These are phyloP conservation scores for Spergularia bocconei DNA, from an alignment of 148 eudicot species.

Conservation along the genomic window DNA sequence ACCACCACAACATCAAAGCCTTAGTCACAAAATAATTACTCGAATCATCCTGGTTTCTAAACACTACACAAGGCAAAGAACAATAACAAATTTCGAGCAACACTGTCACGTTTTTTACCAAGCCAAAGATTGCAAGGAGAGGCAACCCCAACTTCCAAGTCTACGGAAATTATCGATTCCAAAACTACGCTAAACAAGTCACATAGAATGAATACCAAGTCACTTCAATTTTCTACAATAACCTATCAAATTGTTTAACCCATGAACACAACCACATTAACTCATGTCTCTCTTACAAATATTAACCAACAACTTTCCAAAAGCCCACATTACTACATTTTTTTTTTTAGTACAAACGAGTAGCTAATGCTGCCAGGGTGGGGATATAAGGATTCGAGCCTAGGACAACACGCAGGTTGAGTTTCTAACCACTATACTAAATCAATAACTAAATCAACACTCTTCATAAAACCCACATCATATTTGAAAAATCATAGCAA, in stretches of 20 bases:
- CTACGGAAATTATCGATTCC: neutral
- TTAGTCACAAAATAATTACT: neutral
- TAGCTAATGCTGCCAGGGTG: no score
- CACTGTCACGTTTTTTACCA: neutral
- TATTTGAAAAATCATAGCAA: neutral
- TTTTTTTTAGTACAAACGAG: no score
- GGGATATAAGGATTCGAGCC: no score
- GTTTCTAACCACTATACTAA: neutral
- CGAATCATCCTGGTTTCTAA: neutral
- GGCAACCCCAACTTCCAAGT: neutral
- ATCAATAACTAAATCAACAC: conserved; percentile 1
- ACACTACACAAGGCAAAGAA: neutral
- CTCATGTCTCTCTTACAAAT: neutral
- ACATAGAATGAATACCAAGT: neutral
- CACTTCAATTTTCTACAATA: neutral
- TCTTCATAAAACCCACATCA: conserved; percentile 3
- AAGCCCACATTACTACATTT: neutral
- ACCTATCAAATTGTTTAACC: neutral
- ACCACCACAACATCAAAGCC: neutral
- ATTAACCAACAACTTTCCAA: neutral
- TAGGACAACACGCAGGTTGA: no score
- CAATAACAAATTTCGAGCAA: neutral
- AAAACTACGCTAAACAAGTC: neutral
- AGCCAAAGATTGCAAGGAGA: neutral
- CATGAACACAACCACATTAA: neutral